Evolutionary conservation across 106 monocot species (phyloP).

Genomic region (Triglochin maritima): DNA sequence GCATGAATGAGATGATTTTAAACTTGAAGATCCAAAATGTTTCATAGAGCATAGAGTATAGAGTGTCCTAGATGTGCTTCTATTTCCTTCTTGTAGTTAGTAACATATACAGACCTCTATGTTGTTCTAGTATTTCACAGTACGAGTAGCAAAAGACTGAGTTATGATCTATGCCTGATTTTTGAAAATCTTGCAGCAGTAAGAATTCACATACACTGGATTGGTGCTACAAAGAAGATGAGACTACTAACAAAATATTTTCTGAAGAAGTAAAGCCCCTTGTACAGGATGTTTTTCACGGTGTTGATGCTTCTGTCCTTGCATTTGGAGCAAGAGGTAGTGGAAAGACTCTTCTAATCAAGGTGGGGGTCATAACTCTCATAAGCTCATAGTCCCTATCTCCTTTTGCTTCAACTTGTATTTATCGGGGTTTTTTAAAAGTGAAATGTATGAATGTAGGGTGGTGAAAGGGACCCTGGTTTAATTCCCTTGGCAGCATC

Average conservation of each 20-base stretch:
- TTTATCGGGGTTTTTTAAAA: not conserved
- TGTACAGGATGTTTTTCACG: conserved; percentile 24
- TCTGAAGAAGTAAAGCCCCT: conserved; percentile 44
- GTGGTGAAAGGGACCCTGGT: conserved; percentile 42
- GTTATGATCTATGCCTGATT: too few species aligned
- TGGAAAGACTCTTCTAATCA: conserved; percentile 53
- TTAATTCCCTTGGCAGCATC: conserved; percentile 29
- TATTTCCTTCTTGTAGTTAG: too few species aligned
- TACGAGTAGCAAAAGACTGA: too few species aligned
- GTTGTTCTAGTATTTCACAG: too few species aligned
- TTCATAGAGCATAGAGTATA: too few species aligned
- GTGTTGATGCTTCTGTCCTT: conserved; percentile 40
- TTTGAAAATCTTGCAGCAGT: not conserved
- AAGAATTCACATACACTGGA: conserved; percentile 34
- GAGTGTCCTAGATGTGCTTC: too few species aligned
- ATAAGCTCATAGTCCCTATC: not conserved
- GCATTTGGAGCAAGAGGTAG: conserved; percentile 52
- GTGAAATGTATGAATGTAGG: conserved; percentile 10
- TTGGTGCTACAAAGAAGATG: conserved; percentile 49
- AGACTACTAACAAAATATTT: conserved; percentile 20
- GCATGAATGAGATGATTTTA: too few species aligned
- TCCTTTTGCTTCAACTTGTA: not conserved
- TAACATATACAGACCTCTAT: too few species aligned
- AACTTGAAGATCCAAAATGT: too few species aligned
- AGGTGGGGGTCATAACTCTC: conserved; percentile 13